phyloP scores from a whole-genome alignment of 352 stramenopile species.

The Phytophthora kernoviae region DNA sequence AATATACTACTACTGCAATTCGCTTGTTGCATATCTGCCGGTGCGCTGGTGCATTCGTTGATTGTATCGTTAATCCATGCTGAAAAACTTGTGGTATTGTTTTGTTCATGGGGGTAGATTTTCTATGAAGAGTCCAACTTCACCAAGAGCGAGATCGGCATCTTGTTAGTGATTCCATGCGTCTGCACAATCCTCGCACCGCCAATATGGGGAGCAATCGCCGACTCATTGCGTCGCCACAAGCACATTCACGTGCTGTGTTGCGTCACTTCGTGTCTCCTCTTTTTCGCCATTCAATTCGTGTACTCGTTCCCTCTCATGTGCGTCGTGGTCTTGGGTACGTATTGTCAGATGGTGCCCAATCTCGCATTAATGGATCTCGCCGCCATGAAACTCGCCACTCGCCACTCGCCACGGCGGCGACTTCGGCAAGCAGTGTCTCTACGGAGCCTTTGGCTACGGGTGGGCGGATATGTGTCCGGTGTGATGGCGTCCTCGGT shows the following conservation, averaged over 20 bases:
- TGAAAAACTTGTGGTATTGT: slow-evolving; percentile 5
- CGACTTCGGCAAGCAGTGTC: slow-evolving; percentile 63
- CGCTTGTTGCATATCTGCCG: slow-evolving; percentile 29
- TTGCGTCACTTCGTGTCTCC: slow-evolving; percentile 38
- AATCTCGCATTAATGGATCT: slow-evolving; percentile 53
- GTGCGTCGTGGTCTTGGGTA: slow-evolving; percentile 34
- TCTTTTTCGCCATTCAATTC: slow-evolving; percentile 54
- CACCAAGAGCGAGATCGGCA: slow-evolving; percentile 53
- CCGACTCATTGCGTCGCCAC: slow-evolving; percentile 47
- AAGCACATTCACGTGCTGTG: slow-evolving; percentile 52
- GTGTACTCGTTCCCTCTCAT: slow-evolving; percentile 39
- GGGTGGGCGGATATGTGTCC: slow-evolving; percentile 52
- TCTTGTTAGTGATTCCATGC: slow-evolving; percentile 52
- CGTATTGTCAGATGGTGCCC: slow-evolving; percentile 47
- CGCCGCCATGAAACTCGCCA: slow-evolving; percentile 50
- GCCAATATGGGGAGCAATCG: slow-evolving; percentile 53
- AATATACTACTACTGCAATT: slow-evolving; percentile 28
- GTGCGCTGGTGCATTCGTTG: slow-evolving; percentile 4
- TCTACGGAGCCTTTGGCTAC: slow-evolving; percentile 61
- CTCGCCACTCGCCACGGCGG: slow-evolving; percentile 46
- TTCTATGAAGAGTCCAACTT: slow-evolving; percentile 32
- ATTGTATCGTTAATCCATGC: not conserved
- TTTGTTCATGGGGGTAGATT: slow-evolving; percentile 13
- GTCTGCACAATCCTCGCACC: slow-evolving; percentile 50
- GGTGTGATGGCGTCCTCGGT: slow-evolving; percentile 40